Base-by-base conservation (phyloP, 2,329 filamentous ascomycete genomes). In the Aquanectria penicillioides region DNA sequence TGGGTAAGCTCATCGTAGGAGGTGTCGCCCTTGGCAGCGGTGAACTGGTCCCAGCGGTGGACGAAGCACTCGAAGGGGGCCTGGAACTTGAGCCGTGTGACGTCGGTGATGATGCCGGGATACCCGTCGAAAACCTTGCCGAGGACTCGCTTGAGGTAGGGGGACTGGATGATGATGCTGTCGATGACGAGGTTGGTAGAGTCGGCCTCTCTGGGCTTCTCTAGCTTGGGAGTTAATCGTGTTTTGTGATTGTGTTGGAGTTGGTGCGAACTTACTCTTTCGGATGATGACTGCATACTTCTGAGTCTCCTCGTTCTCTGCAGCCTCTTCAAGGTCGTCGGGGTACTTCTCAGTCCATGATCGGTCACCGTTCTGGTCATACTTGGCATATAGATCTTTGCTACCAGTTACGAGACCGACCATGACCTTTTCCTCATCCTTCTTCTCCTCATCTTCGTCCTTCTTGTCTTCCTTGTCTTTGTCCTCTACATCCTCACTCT, bases 11-110 rank as follows among this genome's bases (percentile, higher is more conserved):
- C 65, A 13, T 86, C 81, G 28, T 77, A 72, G 2, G 74, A 68
- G 7, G 77, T 65, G 26, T 78, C 75, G 9, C 80, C 69, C 37
- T 78, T 73, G 20, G 79, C 77, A 4, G 74, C 69, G 9, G 71
- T 64, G 31, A 88, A 78, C 6, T 75, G 67, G 2, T 79, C 75
- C 87, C 88, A 91, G 26, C 88, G 82, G 72, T 92, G 87, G 34
- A 90, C 84, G 44, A 92, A 85, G 0, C 86, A 84, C 63, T 84
- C 77, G 60, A 90, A 91, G 0, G 86, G 86, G 0, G 81, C 82
- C 7, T 75, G 71, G 59, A 91, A 89, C 53, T 85, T 83, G 2
- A 91, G 77, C 2, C 85, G 80, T n/a, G 86, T 80, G 22, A 91
- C 75, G 10, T 79, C 80, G 28, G 84, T 82, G 3, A 85, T 84